These are phyloP conservation scores for Penstemon davidsonii DNA, from an alignment of 257 asterid species.

Conservation along the genomic window DNA sequence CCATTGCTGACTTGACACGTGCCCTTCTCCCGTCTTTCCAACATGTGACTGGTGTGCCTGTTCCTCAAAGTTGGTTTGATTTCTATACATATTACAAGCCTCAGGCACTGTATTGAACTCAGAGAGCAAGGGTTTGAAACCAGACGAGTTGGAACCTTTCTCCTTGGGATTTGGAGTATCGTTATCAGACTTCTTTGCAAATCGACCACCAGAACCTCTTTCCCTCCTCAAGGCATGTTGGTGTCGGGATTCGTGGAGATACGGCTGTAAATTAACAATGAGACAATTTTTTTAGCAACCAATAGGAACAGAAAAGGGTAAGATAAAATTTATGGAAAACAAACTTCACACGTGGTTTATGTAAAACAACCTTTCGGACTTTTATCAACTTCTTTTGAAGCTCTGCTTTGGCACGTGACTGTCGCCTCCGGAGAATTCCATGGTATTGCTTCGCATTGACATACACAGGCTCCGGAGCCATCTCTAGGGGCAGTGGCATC, in stretches of 20 bases:
- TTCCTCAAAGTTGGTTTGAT: constrained; percentile 43
- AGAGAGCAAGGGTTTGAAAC: constrained; percentile 35
- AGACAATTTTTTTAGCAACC: neutral
- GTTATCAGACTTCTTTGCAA: constrained; percentile 60
- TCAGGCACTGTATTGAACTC: constrained; percentile 29
- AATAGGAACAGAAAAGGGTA: neutral
- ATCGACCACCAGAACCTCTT: constrained; percentile 87
- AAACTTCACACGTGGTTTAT: neutral
- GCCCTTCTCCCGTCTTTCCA: constrained; percentile 31
- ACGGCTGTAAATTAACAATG: constrained; percentile 53
- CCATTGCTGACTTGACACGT: constrained; percentile 34
- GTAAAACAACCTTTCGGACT: constrained; percentile 64
- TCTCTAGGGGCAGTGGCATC: constrained; percentile 84
- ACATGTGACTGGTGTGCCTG: constrained; percentile 30
- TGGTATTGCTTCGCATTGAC: constrained; percentile 93
- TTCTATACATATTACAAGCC: constrained; percentile 29
- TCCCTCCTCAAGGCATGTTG: constrained; percentile 88
- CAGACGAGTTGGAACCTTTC: constrained; percentile 48
- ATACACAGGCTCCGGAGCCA: constrained; percentile 87
- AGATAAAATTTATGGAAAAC: neutral
- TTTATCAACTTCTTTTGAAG: constrained; percentile 77
- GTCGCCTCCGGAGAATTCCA: constrained; percentile 78
- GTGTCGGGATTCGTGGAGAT: constrained; percentile 90
- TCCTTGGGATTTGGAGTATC: constrained; percentile 40
- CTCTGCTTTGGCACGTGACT: constrained; percentile 93